phyloP scores from a whole-genome alignment of 2,329 filamentous ascomycete genomes.

The Pseudopyricularia javanii region DNA sequence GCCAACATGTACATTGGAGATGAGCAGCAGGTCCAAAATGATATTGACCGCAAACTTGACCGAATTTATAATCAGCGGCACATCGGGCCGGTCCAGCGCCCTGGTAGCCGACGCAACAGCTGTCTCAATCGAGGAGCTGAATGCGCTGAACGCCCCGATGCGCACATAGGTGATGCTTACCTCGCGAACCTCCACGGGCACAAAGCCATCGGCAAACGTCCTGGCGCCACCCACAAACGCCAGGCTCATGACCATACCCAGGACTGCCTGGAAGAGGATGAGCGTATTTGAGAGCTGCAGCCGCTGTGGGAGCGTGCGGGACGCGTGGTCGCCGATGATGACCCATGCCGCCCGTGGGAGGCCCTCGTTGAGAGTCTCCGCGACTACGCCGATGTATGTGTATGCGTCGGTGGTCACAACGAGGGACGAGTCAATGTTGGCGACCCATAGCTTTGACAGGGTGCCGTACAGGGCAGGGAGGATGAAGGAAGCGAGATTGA shows the following conservation, averaged over 20 bases:
- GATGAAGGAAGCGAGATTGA: slow-evolving; percentile 51
- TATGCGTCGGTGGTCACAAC: slow-evolving; percentile 55
- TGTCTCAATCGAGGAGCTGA: slow-evolving; percentile 50
- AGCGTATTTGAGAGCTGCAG: slow-evolving; percentile 51
- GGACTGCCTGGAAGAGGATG: slow-evolving; percentile 42
- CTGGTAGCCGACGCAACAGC: slow-evolving; percentile 49
- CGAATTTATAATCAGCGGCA: slow-evolving; percentile 53
- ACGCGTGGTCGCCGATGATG: slow-evolving; percentile 53
- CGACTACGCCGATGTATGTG: slow-evolving; percentile 56
- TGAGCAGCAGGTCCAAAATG: slow-evolving; percentile 50
- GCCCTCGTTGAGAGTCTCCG: slow-evolving; percentile 61
- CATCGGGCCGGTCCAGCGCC: slow-evolving; percentile 56
- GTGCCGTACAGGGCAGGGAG: slow-evolving; percentile 57
- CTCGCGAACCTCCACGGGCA: slow-evolving; percentile 43
- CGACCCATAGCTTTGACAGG: slow-evolving; percentile 59
- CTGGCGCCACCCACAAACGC: slow-evolving; percentile 41
- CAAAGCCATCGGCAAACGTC: slow-evolving; percentile 47
- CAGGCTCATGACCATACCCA: slow-evolving; percentile 49
- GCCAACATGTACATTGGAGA: slow-evolving; percentile 53
- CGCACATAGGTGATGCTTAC: slow-evolving; percentile 51
- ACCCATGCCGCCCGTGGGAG: slow-evolving; percentile 57
- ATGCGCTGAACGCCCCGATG: slow-evolving; percentile 48
- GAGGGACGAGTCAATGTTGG: slow-evolving; percentile 49
- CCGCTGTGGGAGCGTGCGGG: slow-evolving; percentile 34
- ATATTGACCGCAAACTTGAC: slow-evolving; percentile 57